Base-by-base conservation (phyloP, 768 basidiomycete genomes). In the Tylopilus rubrobrunneus region DNA sequence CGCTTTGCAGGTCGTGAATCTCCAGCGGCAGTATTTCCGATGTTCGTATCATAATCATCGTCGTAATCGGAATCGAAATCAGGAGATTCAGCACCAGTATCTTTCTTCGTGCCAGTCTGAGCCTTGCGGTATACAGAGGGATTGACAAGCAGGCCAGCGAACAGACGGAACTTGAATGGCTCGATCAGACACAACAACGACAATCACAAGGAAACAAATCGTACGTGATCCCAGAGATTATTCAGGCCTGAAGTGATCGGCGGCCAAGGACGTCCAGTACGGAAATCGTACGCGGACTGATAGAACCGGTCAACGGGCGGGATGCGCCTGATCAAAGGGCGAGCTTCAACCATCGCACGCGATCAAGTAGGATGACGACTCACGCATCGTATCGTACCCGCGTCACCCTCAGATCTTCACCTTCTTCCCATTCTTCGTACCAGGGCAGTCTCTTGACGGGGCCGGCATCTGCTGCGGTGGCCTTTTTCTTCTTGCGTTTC, bases 381-480 rank as follows among this genome's bases (percentile, higher is more conserved):
- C 57, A 87, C 86, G 72, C 66, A 62, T 87, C 74, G 52, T 78
- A 79, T 34, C 68, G 71, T 40, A 68, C 69, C 28, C 63, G 70
- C 5, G 64, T 70, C 37, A 72, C 67, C 53, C 81, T 73, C 31
- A 76, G 67, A 45, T 74, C 67, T 64, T 89, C 87, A 4, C 71
- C 73, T 40, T 85, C 80, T 47, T 78, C 79, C 89, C 89, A 91
- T n/a, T 80, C 72, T 55, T 87, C 81, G 72, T 78, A 87, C 87
- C 87, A 91, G 40, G 73, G 72, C 17, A 62, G 49, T 48, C 65
- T 68, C 31, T 67, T 68, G 44, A 55, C 53, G 2, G 64, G 62
- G 17, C 57, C 52, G 12, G 34, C 61, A 19, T 60, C 60, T 5
- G 42, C 41, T 9, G 44, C 59, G 51, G 63, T 50, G 4, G 60